phyloP scores from a whole-genome alignment of 257 asterid genomes.

The Gentiana dahurica region DNA sequence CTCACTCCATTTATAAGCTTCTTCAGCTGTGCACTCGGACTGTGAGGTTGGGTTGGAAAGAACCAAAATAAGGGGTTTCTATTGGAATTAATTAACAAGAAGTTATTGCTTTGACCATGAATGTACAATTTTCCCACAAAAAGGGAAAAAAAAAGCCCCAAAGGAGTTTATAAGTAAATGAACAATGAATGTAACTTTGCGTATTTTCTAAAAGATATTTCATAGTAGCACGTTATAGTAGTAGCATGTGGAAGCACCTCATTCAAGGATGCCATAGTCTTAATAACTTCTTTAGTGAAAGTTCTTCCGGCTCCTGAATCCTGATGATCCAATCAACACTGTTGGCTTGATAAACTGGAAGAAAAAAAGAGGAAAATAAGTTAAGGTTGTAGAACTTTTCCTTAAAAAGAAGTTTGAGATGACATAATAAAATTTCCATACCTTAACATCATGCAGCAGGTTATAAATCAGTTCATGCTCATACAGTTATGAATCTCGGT shows the following conservation, averaged over 20 bases:
- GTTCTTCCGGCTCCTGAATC: slow-evolving; percentile 94
- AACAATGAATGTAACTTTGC: too few species aligned
- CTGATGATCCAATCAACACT: slow-evolving; percentile 83
- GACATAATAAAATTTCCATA: slow-evolving; percentile 10
- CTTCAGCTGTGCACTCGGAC: slow-evolving; percentile 90
- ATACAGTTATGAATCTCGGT: slow-evolving; percentile 11
- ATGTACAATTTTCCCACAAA: too few species aligned
- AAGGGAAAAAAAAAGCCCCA: too few species aligned
- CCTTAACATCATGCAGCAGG: slow-evolving; percentile 78
- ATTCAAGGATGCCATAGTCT: slow-evolving; percentile 59
- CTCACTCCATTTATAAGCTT: slow-evolving; percentile 87
- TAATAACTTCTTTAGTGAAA: slow-evolving; percentile 75
- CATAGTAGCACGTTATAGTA: too few species aligned
- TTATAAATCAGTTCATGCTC: slow-evolving; percentile 56
- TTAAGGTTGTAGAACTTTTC: not conserved
- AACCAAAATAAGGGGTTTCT: slow-evolving; percentile 82
- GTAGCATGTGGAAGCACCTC: slow-evolving; percentile 28
- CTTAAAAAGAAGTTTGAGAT: not conserved
- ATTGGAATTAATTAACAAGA: slow-evolving; percentile 14
- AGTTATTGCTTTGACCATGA: not conserved
- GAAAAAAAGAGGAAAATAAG: slow-evolving; percentile 4
- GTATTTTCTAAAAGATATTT: too few species aligned
- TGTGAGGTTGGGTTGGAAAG: slow-evolving; percentile 95
- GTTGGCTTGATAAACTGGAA: slow-evolving; percentile 80
- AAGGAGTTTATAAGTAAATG: too few species aligned